Conservation (phyloP, 106 monocot genomes). For the Dioscorea zingiberensis region DNA sequence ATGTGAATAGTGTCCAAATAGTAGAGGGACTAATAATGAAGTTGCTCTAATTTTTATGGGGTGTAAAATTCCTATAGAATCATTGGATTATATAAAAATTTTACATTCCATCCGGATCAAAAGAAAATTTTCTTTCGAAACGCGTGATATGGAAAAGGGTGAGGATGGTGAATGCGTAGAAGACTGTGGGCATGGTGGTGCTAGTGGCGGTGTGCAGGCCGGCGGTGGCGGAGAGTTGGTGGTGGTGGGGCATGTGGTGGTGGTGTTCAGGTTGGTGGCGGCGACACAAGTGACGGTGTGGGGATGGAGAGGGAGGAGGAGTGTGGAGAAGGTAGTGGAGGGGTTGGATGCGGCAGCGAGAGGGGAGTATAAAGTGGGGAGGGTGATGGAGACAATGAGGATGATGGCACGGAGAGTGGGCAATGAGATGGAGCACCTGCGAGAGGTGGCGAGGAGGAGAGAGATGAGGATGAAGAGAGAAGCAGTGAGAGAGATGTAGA, state of each 20-base stretch:
- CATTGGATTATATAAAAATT: no score
- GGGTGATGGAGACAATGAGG: constrained; percentile 68
- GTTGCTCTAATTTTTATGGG: no score
- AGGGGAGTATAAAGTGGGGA: constrained; percentile 73
- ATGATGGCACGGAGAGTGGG: background rate
- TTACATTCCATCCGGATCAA: no score
- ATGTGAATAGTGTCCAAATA: no score
- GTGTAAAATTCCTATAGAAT: no score
- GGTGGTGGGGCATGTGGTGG: constrained; percentile 16
- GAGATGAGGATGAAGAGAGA: constrained; percentile 33
- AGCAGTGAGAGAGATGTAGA: background rate
- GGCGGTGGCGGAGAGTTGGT: constrained; percentile 12
- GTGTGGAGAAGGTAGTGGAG: constrained; percentile 12
- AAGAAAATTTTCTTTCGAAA: no score
- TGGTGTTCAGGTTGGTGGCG: constrained; percentile 2
- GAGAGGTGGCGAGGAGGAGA: constrained; percentile 8
- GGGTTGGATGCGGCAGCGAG: constrained; percentile 68
- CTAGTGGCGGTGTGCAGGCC: constrained; percentile 19
- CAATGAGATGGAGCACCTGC: background rate
- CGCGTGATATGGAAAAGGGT: no score
- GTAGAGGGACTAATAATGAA: no score
- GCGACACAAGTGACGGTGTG: background rate
- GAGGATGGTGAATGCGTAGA: background rate
- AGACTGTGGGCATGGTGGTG: background rate
- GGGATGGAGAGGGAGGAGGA: background rate